phyloP scores from a whole-genome alignment of 257 asterid species.

The Euphrasia confusa region DNA sequence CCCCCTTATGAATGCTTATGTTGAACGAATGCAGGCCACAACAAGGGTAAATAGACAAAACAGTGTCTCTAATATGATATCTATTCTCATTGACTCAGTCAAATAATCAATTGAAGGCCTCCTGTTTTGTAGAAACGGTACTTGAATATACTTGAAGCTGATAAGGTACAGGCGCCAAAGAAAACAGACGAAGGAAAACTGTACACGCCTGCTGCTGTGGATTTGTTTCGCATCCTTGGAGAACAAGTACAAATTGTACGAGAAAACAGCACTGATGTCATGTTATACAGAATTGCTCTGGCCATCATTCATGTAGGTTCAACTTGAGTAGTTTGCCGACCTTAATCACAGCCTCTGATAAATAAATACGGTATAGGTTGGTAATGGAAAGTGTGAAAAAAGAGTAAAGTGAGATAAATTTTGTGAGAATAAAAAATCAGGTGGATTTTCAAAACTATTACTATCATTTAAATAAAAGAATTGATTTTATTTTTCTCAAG shows the following conservation, averaged over 20 bases:
- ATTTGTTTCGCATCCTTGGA: conserved; percentile 93
- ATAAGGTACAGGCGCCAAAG: conserved; percentile 95
- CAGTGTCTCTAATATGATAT: conserved; percentile 20
- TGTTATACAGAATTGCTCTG: conserved; percentile 93
- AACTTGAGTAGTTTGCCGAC: conserved; percentile 19
- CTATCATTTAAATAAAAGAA: too few relatives aligned
- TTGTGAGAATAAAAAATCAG: too few relatives aligned
- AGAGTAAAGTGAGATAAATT: too few relatives aligned
- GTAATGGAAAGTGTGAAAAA: too few relatives aligned
- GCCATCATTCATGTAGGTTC: conserved; percentile 85
- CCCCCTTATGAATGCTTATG: conserved; percentile 97
- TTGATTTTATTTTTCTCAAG: too few relatives aligned
- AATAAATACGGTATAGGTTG: too few relatives aligned
- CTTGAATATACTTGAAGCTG: conserved; percentile 95
- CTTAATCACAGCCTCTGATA: conserved; percentile 5
- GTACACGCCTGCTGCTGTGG: conserved; percentile 98
- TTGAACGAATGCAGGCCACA: conserved; percentile 99
- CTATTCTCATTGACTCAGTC: conserved; percentile 20
- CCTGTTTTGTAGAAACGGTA: conserved; percentile 77
- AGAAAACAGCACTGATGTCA: conserved; percentile 94
- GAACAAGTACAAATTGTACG: conserved; percentile 97
- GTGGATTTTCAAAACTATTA: too few relatives aligned
- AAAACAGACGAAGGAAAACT: conserved; percentile 95
- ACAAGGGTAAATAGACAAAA: conserved; percentile 58
- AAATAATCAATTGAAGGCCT: conserved; percentile 25